Conservation (phyloP, 768 basidiomycete genomes). For the Macrolepiota fuliginosa region DNA sequence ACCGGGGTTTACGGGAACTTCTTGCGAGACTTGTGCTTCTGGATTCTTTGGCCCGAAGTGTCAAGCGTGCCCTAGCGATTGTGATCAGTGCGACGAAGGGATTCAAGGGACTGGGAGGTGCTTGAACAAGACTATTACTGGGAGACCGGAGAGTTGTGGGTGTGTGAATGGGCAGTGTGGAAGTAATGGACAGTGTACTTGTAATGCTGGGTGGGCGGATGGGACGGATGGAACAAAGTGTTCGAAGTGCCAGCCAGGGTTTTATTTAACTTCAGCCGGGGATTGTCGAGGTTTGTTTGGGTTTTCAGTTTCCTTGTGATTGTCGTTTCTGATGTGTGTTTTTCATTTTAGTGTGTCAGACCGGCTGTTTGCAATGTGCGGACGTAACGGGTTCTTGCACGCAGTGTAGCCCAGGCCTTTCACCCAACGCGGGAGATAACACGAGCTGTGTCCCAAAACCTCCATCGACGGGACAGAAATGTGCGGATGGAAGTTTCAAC, state of each 20-base stretch:
- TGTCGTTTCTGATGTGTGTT: conserved; percentile 3
- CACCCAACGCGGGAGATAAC: conserved; percentile 60
- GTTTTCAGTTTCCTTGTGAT: conserved; percentile 3
- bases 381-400: conserved; percentile 68
- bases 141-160: conserved; percentile 68
- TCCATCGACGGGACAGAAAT: conserved; percentile 50
- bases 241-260: conserved; percentile 70
- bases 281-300: conserved; percentile 63
- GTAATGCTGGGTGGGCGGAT: conserved; percentile 74
- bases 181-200: conserved; percentile 65
- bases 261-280: conserved; percentile 67
- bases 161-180: conserved; percentile 82
- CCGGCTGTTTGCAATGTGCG: conserved; percentile 72
- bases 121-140: conserved; percentile 46
- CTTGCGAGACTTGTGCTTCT: conserved; percentile 73
- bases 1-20: conserved; percentile 70
- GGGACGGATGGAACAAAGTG: conserved; percentile 74
- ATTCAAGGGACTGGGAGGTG: conserved; percentile 77
- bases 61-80: conserved; percentile 65
- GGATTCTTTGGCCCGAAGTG: conserved; percentile 80
- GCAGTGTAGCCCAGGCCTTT: conserved; percentile 69
- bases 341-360: conserved; percentile 54
- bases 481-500: conserved; percentile 66
- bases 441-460: conserved; percentile 60
- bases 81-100: conserved; percentile 74